phyloP scores from a whole-genome alignment of 2,329 filamentous ascomycete species.

The Biscogniauxia sp. region DNA sequence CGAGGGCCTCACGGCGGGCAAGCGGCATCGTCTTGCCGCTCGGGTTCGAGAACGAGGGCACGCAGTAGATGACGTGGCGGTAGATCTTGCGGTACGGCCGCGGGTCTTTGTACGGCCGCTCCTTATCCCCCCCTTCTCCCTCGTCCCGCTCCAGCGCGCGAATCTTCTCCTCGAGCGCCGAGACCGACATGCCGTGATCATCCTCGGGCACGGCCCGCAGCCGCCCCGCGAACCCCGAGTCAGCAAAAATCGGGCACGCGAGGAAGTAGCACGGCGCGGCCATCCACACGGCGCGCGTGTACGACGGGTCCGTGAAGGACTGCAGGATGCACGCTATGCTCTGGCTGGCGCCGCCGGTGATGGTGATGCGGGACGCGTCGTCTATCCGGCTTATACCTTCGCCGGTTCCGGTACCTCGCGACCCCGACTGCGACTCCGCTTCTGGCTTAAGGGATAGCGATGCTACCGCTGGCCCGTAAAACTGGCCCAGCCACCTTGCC shows the following conservation, averaged over 20 bases:
- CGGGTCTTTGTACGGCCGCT: slow-evolving; percentile 46
- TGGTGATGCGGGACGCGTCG: slow-evolving; percentile 63
- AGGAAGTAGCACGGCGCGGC: slow-evolving; percentile 81
- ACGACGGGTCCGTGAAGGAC: slow-evolving; percentile 75
- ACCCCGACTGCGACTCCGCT: background rate
- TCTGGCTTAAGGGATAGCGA: background rate
- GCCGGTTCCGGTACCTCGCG: slow-evolving; percentile 3
- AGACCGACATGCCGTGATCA: slow-evolving; percentile 70
- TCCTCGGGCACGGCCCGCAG: slow-evolving; percentile 74
- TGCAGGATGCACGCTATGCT: slow-evolving; percentile 74
- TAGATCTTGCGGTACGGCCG: slow-evolving; percentile 72
- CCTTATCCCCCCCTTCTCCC: background rate
- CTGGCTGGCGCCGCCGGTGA: slow-evolving; percentile 84
- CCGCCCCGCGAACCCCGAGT: slow-evolving; percentile 68
- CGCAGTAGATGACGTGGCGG: slow-evolving; percentile 82
- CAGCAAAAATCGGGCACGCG: slow-evolving; percentile 81
- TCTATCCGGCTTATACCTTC: slow-evolving; percentile 3
- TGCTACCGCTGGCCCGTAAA: slow-evolving; percentile 45
- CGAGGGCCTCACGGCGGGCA: slow-evolving; percentile 62
- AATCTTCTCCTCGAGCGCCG: slow-evolving; percentile 16
- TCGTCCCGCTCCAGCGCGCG: slow-evolving; percentile 5
- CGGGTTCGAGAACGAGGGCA: slow-evolving; percentile 87
- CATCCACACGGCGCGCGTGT: slow-evolving; percentile 76
- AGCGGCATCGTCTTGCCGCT: slow-evolving; percentile 80
- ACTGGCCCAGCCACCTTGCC: slow-evolving; percentile 65